phyloP scores from a whole-genome alignment of 345 rosid genomes.

The Cardamine occulta region DNA sequence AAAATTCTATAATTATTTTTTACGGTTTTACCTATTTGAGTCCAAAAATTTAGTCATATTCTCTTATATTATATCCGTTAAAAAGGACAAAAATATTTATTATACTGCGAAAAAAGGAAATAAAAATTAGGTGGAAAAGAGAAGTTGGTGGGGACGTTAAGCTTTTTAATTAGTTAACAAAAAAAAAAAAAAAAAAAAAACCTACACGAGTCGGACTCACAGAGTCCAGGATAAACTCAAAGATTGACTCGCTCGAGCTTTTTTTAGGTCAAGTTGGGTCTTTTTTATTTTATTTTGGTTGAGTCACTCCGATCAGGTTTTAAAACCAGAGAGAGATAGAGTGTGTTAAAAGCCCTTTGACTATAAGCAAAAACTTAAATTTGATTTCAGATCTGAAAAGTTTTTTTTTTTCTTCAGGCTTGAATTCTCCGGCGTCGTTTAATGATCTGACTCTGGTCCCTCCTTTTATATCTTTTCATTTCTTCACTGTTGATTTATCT shows the following conservation, averaged over 20 bases:
- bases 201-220: slow-evolving; percentile 35
- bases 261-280: slow-evolving; percentile 27
- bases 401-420: neutral
- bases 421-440: slow-evolving; percentile 47
- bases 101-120: slow-evolving; percentile 6
- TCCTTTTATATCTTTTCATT: slow-evolving; percentile 28
- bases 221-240: slow-evolving; percentile 24
- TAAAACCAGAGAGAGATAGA: neutral
- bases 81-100: neutral
- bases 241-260: slow-evolving; percentile 32
- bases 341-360: slow-evolving; percentile 1
- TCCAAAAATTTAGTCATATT: no score
- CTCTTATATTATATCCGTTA: neutral
- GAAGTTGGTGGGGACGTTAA: slow-evolving; percentile 26
- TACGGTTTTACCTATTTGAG: neutral
- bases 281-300: neutral
- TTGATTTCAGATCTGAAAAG: slow-evolving; percentile 40
- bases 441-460: slow-evolving; percentile 49
- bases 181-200: neutral
- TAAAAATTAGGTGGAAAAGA: slow-evolving; percentile 31
- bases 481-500: slow-evolving; percentile 32
- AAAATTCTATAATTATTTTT: no score
- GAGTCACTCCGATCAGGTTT: slow-evolving; percentile 23
- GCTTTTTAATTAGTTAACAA: slow-evolving; percentile 24
- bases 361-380: neutral